Conservation (phyloP, 2,329 filamentous ascomycete species). For the Colletotrichum sojae region DNA sequence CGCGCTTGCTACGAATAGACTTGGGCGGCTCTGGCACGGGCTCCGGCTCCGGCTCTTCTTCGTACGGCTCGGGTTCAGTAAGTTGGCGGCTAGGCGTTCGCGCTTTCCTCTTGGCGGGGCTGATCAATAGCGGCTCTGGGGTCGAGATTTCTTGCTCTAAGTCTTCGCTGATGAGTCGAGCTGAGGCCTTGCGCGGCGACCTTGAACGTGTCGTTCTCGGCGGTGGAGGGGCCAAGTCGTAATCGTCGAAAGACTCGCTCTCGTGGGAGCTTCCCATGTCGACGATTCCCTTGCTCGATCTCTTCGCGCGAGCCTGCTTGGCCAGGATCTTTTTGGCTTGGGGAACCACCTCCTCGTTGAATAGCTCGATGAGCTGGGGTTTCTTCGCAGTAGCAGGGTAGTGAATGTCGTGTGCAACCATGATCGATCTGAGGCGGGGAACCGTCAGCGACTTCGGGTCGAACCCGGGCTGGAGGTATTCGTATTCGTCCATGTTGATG, state of each 20-base stretch:
- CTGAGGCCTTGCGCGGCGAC: conserved; percentile 69
- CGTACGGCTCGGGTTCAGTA: conserved; percentile 60
- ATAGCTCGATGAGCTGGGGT: conserved; percentile 85
- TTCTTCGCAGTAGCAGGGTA: conserved; percentile 96
- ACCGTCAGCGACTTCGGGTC: conserved; percentile 88
- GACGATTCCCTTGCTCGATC: conserved; percentile 88
- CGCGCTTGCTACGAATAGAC: conserved; percentile 65
- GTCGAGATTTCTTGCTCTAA: conserved; percentile 56
- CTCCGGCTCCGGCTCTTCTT: conserved; percentile 55
- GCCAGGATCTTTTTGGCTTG: conserved; percentile 83
- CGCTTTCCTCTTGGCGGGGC: conserved; percentile 68
- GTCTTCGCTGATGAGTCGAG: conserved; percentile 67
- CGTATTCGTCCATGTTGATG: conserved; percentile 73
- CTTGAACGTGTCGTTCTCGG: conserved; percentile 65
- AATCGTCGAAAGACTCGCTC: conserved; percentile 72
- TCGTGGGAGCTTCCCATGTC: conserved; percentile 78
- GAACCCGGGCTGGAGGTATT: conserved; percentile 90
- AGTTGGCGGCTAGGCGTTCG: conserved; percentile 69
- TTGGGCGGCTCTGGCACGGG: conserved; percentile 53
- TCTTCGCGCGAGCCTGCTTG: conserved; percentile 82
- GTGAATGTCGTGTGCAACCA: conserved; percentile 87
- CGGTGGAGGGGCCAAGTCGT: conserved; percentile 66
- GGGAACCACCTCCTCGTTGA: conserved; percentile 83
- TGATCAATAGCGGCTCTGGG: conserved; percentile 49
- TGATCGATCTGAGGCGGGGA: conserved; percentile 88